phyloP scores from a whole-genome alignment of 169 alveolate species.

The Theileria sp. region DNA sequence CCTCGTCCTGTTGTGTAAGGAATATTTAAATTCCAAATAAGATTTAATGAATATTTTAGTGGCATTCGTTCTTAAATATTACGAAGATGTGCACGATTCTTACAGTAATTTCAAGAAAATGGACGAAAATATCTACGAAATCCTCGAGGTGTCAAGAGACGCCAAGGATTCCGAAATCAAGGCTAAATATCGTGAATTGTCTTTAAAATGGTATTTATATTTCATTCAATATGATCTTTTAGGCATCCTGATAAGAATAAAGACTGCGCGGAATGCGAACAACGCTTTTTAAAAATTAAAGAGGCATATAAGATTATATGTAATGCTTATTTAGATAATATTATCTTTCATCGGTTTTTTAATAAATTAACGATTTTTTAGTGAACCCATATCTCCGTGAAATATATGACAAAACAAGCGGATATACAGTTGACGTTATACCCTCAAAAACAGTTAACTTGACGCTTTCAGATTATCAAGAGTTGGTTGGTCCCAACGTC shows the following conservation, averaged over 20 bases:
- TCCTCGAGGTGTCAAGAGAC: conserved; percentile 38
- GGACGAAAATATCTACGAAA: conserved; percentile 41
- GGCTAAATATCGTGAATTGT: conserved; percentile 61
- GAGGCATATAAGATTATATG: conserved; percentile 62
- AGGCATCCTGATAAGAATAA: conserved; percentile 72
- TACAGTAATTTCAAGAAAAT: conserved; percentile 30
- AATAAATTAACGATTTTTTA: neutral
- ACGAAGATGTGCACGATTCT: conserved; percentile 48
- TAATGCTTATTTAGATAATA: conserved; percentile 10
- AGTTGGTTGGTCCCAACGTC: conserved; percentile 43
- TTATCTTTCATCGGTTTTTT: neutral
- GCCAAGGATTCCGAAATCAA: conserved; percentile 46
- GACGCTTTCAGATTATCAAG: conserved; percentile 28
- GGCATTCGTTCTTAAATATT: conserved; percentile 46
- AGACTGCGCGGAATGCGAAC: conserved; percentile 56
- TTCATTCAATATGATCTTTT: neutral
- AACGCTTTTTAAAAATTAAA: conserved; percentile 52
- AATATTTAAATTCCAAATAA: neutral
- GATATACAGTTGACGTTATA: conserved; percentile 51
- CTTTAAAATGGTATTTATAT: conserved; percentile 46
- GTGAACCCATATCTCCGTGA: conserved; percentile 53
- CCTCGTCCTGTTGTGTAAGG: conserved; percentile 9
- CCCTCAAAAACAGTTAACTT: conserved; percentile 51
- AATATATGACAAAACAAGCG: conserved; percentile 56
- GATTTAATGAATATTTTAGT: conserved; percentile 22